Percentiles rank a stretch among this genome's conserved stretches.
These are phyloP conservation scores for Rubroshorea leprosula DNA, from an alignment of 345 rosid genomes.

Conservation along the genomic window DNA sequence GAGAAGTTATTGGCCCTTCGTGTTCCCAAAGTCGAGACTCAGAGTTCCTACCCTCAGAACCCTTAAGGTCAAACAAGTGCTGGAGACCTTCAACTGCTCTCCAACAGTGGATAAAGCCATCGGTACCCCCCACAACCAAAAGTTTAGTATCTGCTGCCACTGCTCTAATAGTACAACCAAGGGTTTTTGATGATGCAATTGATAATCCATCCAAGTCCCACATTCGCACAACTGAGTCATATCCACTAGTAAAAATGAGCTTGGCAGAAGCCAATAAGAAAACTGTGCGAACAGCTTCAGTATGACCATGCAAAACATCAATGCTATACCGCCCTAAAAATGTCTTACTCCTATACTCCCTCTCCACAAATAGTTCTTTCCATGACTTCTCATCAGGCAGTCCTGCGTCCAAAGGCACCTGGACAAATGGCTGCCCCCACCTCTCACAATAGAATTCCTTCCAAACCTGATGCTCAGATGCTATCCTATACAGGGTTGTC, in stretches of 20 bases:
- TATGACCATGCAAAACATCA: constrained; percentile 77
- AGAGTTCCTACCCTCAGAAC: constrained; percentile 35
- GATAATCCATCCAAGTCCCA: constrained; percentile 82
- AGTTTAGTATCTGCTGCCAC: constrained; percentile 71
- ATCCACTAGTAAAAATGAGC: constrained; percentile 81
- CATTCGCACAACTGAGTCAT: constrained; percentile 74
- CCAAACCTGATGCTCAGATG: constrained; percentile 82
- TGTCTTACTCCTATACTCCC: constrained; percentile 76
- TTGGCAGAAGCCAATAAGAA: constrained; percentile 71
- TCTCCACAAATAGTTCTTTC: constrained; percentile 85
- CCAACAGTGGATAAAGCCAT: constrained; percentile 92
- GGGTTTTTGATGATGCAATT: constrained; percentile 63
- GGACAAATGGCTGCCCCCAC: constrained; percentile 65
- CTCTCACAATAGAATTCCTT: constrained; percentile 75
- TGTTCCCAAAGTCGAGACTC: constrained; percentile 85
- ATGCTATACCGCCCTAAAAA: constrained; percentile 62
- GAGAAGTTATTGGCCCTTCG: constrained; percentile 76
- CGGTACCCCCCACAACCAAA: constrained; percentile 85
- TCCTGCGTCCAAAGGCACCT: constrained; percentile 22
- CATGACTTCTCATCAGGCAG: constrained; percentile 58
- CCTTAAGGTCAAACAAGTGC: constrained; percentile 64
- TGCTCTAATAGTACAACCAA: constrained; percentile 86
- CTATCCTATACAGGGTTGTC: constrained; percentile 53
- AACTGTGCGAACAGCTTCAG: constrained; percentile 73
- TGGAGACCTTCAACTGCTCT: constrained; percentile 54